Percentiles rank a stretch among this genome's conserved stretches.
Evolutionary conservation across 768 basidiomycete species (phyloP).

Genomic region (Lactifluus hygrophoroides): DNA sequence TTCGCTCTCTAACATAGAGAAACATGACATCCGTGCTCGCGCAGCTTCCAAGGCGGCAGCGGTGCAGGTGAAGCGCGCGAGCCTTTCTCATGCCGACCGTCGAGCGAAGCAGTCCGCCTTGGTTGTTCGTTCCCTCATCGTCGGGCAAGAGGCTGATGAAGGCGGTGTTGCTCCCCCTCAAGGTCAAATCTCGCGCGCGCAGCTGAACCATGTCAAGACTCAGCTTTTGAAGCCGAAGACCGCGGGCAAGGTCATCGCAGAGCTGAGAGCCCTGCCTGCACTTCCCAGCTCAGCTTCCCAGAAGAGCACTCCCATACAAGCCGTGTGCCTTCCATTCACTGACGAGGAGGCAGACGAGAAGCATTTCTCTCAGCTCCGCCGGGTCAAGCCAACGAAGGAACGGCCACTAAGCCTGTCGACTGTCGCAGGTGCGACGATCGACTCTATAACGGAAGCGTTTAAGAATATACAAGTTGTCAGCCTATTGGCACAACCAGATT

Average conservation of each 20-base stretch:
- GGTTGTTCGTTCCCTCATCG: conserved; percentile 57
- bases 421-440: conserved; percentile 41
- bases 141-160: conserved; percentile 34
- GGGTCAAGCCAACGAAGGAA: conserved; percentile 14
- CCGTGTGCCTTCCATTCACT: conserved; percentile 58
- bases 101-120: conserved; percentile 57
- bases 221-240: conserved; percentile 57
- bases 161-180: conserved; percentile 25
- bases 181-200: conserved; percentile 38
- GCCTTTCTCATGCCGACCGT: conserved; percentile 42
- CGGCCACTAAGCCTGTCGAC: conserved; percentile 22
- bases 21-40: neutral
- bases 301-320: conserved; percentile 53
- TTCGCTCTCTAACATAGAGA: neutral
- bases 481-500: conserved; percentile 49
- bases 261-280: conserved; percentile 55
- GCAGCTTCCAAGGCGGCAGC: neutral
- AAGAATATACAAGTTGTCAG: conserved; percentile 54
- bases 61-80: neutral
- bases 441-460: conserved; percentile 42
- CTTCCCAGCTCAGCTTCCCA: conserved; percentile 26
- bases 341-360: conserved; percentile 54
- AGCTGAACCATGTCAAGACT: conserved; percentile 56
- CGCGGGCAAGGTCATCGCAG: conserved; percentile 64
- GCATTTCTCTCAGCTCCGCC: conserved; percentile 45